Conservation (phyloP, 1,284 basidiomycete species). For the Termitomyces sp. region DNA sequence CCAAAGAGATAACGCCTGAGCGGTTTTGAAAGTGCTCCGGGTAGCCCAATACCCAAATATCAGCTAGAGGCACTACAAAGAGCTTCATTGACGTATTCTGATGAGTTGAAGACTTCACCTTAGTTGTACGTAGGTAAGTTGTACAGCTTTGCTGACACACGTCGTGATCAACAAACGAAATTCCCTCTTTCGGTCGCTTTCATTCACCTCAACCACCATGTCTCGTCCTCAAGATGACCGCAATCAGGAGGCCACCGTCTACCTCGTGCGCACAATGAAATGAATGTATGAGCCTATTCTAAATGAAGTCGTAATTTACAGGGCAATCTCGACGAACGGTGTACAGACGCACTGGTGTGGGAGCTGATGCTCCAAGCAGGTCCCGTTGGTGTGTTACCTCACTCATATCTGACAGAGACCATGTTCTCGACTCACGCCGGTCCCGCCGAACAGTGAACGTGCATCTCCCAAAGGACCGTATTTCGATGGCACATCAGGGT, state of each 20-base stretch:
- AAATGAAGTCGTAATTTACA: conserved; percentile 27
- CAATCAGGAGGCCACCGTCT: conserved; percentile 94
- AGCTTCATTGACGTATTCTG: conserved; percentile 9
- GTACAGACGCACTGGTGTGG: conserved; percentile 93
- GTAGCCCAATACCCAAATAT: not conserved
- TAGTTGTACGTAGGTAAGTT: not conserved
- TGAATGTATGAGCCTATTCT: not conserved
- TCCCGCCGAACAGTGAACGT: conserved; percentile 72
- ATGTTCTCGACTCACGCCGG: conserved; percentile 1
- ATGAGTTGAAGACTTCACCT: not conserved
- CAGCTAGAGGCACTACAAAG: not conserved
- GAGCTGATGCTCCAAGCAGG: conserved; percentile 98
- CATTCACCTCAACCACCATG: conserved; percentile 37
- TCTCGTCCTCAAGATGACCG: conserved; percentile 87
- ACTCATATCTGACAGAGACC: not conserved
- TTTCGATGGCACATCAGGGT: conserved; percentile 96
- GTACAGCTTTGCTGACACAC: not conserved
- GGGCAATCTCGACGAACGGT: conserved; percentile 97
- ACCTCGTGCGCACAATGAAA: conserved; percentile 57
- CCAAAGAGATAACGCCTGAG: conserved; percentile 1
- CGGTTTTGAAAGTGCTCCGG: not conserved
- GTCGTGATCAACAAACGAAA: conserved; percentile 11
- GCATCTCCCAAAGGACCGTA: conserved; percentile 98
- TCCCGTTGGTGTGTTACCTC: conserved; percentile 74
- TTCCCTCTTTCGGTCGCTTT: conserved; percentile 1